Base-by-base conservation (phyloP, 306 rosid genomes). In the Gynostemma pentaphyllum region DNA sequence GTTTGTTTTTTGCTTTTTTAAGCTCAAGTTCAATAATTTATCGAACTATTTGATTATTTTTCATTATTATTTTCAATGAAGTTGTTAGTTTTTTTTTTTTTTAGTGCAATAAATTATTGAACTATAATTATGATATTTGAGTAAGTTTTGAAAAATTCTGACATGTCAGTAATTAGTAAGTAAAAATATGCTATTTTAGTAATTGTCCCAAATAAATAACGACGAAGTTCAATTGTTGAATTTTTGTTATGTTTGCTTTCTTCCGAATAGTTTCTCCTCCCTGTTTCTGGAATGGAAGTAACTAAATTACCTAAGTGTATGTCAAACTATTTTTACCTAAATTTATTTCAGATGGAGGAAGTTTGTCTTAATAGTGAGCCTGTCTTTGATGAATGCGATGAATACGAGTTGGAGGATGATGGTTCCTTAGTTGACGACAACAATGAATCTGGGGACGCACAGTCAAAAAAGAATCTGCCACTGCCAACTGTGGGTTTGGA, bases 331-430 rank as follows among this genome's bases (percentile, higher is more conserved):
- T 27, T 23, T 45, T 39, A 16, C 45, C 63, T 55, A 41, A 62
- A 40, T 73, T 42, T 70, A 51, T 67, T 80, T 70, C 82, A 78
- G 80, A 87, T 87, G 96, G 87, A 87, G 81, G 89, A 85, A 79
- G 96, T 82, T 69, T 73, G 89, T 76, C 83, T 80, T 45, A 87
- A 78, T 53, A 80, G 72, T 15, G 84, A 79, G 78, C 85, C 87
- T 14, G 66, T 76, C 28, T 80, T 84, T 59, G 80, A 82, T 42
- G 81, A 76, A 62, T 78, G 78, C 1, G 85, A 78, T 23, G 83
- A 76, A 22, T 70, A 67, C 67, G 86, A 75, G 41, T 59, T 70
- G 64, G 88, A 80, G 57, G 86, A 78, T 67, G 78, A 78, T 48
- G 67, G 78, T 70, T 49, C 64, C 57, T 46, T 55, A 21, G 68